Evolutionary conservation across 805 yeast genomes (phyloP), one percentile per base, ranked within the genome.

Genomic region (Lipomyces yamanashiensis): DNA sequence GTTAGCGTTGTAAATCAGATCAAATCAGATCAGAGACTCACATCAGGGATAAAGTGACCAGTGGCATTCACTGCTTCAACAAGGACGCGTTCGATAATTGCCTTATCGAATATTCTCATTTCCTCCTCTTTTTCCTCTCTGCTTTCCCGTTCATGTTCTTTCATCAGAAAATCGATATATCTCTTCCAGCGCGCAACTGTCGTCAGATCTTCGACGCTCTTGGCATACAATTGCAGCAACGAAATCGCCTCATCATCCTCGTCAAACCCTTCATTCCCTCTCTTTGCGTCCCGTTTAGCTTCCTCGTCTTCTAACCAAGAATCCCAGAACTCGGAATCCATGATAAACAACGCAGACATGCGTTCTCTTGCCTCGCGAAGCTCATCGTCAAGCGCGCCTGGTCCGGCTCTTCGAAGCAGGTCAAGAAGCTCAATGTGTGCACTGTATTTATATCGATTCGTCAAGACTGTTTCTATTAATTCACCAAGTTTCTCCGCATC

Each of bases 41-140:
- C 67, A n/a, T 62, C 53, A 13, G 72, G 63, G 8, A 67, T 55
- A 7, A 58, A 58, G 37, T 64, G 48, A 2, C 53, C 59, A 12
- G 71, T 64, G 1, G 63, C 64, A 15, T 59, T 51, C 6, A 69
- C 68, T 13, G 70, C 72, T 10, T 58, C 56, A n/a, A 59, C 54
- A 15, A 66, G 33, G 15, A 59, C 64, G 7, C 34, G 12, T 21
- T 52, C 58, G 23, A 62, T 48, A 6, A 51, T 48, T 3, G 41
- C 36, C 23, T 50, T 41, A 8, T 53, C 49, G 49, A 67, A 55
- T 41, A 63, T 45, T 17, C 50, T 17, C 44, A 37, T 15, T 17
- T 58, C 58, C 1, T 40, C 61, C 15, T 52, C 54, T 17, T 28
- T 50, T 5, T 28, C 44, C 40, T 47, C 54, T 36, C 43, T 28